A percentile compares a stretch with the other conserved stretches of the same genome.
Evolutionary conservation across 2,329 filamentous ascomycete species (phyloP).

Genomic region (Botryotinia globosa): DNA sequence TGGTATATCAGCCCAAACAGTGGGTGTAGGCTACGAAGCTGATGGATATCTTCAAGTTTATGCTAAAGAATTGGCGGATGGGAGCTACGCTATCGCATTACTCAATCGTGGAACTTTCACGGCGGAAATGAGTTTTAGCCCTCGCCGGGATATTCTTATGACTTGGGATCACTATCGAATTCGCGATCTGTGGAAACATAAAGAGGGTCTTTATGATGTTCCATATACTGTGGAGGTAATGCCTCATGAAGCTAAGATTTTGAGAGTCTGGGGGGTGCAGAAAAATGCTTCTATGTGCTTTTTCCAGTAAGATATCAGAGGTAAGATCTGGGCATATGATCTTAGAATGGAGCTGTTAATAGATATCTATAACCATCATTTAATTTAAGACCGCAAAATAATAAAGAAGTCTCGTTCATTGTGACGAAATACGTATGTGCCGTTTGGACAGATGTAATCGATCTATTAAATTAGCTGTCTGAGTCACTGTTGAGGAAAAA

Average conservation of each 20-base stretch:
- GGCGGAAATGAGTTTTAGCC: conserved; percentile 28
- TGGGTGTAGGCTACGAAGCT: conserved; percentile 19
- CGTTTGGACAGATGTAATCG: neutral
- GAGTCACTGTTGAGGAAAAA: neutral
- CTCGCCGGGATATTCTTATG: conserved; percentile 25
- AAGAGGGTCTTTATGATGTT: conserved; percentile 29
- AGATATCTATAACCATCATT: neutral
- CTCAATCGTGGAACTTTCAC: conserved; percentile 27
- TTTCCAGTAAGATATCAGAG: conserved; percentile 2
- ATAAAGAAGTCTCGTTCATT: neutral
- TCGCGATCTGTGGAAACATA: conserved; percentile 30
- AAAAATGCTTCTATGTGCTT: conserved; percentile 21
- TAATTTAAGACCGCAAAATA: neutral
- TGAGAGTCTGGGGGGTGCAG: conserved; percentile 24
- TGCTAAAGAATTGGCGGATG: conserved; percentile 27
- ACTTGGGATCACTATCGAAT: conserved; percentile 26
- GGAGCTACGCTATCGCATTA: conserved; percentile 28
- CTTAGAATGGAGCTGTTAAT: neutral
- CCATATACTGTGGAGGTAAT: conserved; percentile 29
- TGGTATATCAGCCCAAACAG: conserved; percentile 31
- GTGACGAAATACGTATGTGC: neutral
- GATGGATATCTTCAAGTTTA: conserved; percentile 25
- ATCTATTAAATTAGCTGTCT: too few species aligned
- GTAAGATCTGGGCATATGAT: neutral
- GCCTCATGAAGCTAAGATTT: conserved; percentile 28